These are phyloP conservation scores for Exophiala sp. DNA, from an alignment of 2,329 filamentous ascomycete species.

Conservation along the genomic window DNA sequence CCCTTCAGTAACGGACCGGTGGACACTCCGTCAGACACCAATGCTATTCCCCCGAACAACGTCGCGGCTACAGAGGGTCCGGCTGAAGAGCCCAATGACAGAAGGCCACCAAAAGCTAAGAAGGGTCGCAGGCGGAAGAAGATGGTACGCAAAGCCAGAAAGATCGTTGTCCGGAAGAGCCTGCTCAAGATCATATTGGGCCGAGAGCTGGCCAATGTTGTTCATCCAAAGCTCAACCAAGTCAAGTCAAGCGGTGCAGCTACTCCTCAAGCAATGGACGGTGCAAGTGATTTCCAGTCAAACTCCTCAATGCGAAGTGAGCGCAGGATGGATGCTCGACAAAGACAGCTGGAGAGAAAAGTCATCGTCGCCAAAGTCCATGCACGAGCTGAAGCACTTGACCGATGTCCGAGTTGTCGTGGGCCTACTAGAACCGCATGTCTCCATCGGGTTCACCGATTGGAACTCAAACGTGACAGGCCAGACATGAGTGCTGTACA, in stretches of 20 bases:
- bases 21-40: not conserved
- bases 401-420: constrained; percentile 6
- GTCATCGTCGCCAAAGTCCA: constrained; percentile 10
- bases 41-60: not conserved
- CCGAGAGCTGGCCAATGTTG: constrained; percentile 14
- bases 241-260: not conserved
- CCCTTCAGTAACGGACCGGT: not conserved
- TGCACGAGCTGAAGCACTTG: constrained; percentile 13
- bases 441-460: constrained; percentile 8
- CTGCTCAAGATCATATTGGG: constrained; percentile 21
- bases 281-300: constrained; percentile 8
- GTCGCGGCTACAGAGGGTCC: not conserved
- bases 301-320: constrained; percentile 5
- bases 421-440: constrained; percentile 11
- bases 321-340: constrained; percentile 6
- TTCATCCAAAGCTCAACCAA: constrained; percentile 17
- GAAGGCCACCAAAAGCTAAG: not conserved
- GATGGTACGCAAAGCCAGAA: constrained; percentile 11
- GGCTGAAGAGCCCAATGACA: too few relatives aligned
- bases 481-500: constrained; percentile 12
- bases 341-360: constrained; percentile 8
- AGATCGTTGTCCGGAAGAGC: constrained; percentile 16
- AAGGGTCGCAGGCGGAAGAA: constrained; percentile 12
- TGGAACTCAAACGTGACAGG: constrained; percentile 14
- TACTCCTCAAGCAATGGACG: constrained; percentile 9